Base-by-base conservation (phyloP, 2,329 filamentous ascomycete species). In the Onygenales sp. region DNA sequence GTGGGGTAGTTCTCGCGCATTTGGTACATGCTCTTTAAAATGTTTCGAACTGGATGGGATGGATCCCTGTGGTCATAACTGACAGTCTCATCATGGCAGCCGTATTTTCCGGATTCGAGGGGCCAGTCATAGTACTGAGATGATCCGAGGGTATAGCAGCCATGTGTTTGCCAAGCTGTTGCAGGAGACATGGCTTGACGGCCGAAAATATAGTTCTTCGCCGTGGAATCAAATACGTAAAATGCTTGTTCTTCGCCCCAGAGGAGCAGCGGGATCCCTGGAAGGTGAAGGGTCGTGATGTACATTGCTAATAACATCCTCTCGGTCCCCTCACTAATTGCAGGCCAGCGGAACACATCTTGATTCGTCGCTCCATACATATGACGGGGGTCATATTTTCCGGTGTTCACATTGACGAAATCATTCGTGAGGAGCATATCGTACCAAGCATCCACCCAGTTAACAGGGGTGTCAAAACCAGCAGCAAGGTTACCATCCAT, bases 221-320 rank as follows among this genome's bases (percentile, higher is more conserved):
- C 82, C 0, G 82, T 83, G 54, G 79, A 83, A 61, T 86, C 83
- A 2, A 85, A 67, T 0, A 83, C 69, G 59, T 85, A 85, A 56
- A 81, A 82, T 0, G 77, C 78, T 65, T 86, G 83, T 61, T 86
- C 83, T 62, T 86, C 83, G 14, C 83, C 82, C 78, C 80, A 86
- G 13, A 79, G 73, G 13, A 83, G 66, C 33, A 82, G 63, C 0
- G 82, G 79, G 33, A 84, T 81, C 13, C 82, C 82, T 1, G 82
- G 82, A 62, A 84, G 72, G 46, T 81, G 69, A 49, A 84, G 62
- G 0, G 80, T 81, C 1, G 78, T 80, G 44, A 85, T 73, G 59
- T 81, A 84, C 13, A 78, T 70, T 4, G 74, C 82, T 4, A 84
- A 65, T 6, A 84, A 67, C 62, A 81, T 77, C 44, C 78, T 74